A percentile compares a stretch with the other conserved stretches of the same genome.
Evolutionary conservation across 1,284 basidiomycete species (phyloP).

Genomic region (Chondrostereum purpureum): DNA sequence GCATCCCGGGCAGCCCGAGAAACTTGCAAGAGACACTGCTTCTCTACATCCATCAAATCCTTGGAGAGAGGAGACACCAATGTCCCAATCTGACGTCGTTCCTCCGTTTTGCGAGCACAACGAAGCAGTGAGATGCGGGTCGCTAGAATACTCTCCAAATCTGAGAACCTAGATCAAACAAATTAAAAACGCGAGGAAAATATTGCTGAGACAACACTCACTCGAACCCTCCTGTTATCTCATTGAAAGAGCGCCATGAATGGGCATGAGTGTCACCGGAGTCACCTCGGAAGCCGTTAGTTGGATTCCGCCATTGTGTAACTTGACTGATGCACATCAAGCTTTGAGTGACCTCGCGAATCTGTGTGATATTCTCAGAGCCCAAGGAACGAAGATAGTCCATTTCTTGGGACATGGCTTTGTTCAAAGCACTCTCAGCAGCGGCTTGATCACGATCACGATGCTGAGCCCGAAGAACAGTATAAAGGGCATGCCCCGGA

Average conservation of each 20-base stretch:
- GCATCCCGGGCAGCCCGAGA: slow-evolving; percentile 71
- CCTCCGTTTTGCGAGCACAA: slow-evolving; percentile 57
- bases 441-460: slow-evolving; percentile 54
- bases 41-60: slow-evolving; percentile 59
- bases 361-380: slow-evolving; percentile 71
- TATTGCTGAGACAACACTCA: slow-evolving; percentile 29
- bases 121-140: slow-evolving; percentile 81
- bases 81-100: slow-evolving; percentile 67
- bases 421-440: slow-evolving; percentile 43
- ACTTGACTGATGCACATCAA: slow-evolving; percentile 79
- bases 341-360: slow-evolving; percentile 58
- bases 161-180: slow-evolving; percentile 54
- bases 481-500: slow-evolving; percentile 64
- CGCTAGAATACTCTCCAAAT: slow-evolving; percentile 74
- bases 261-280: slow-evolving; percentile 26
- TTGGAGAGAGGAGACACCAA: slow-evolving; percentile 50
- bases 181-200: no score
- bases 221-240: slow-evolving; percentile 58
- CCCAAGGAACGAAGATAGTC: slow-evolving; percentile 59
- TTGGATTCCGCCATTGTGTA: slow-evolving; percentile 42
- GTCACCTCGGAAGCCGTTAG: slow-evolving; percentile 27
- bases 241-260: slow-evolving; percentile 39
- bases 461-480: slow-evolving; percentile 72
- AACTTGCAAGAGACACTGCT: slow-evolving; percentile 63
- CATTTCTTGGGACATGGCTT: slow-evolving; percentile 55